Base-by-base conservation (phyloP, 2,329 filamentous ascomycete species). In the Lecanosticta acicola region DNA sequence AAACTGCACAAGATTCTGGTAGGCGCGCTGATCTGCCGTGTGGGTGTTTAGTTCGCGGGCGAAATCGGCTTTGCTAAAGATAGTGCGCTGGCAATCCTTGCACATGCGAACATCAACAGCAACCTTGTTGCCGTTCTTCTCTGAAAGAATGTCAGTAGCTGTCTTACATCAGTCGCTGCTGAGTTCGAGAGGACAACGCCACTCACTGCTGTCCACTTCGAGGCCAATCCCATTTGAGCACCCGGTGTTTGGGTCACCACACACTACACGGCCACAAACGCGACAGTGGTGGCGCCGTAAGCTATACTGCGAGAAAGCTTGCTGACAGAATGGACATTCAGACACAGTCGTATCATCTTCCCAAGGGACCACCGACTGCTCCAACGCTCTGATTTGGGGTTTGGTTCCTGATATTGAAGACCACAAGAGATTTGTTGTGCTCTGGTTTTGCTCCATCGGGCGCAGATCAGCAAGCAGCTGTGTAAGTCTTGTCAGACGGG, bases 261-360 rank as follows among this genome's bases (percentile, higher is more conserved):
- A 98, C 0, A 98, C 88, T 0, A 98, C 89, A 35, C 85, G 80
- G 3, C 93, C 93, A 60, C 93, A 98, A 67, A 94, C 84, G 44
- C 93, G 80, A 67, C 93, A 98, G 67, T 98, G 93, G 66, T 97
- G 93, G 56, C 93, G 76, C 59, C 93, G 80, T 61, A 97, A 94
- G 1, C 88, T 86, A 78, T 95, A 97, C 11, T 83, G 85, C 1
- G 88, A 85, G 66, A 98, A 98, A 46, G 95, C 88, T 60, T 98
- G 93, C 62, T 94, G 87, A 60, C 93, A 98, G 61, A 95, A 95
- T 0, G 93, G 93, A 62, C 93, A 98, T 53, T 83, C 82, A 1
- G 75, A 52, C 4, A 98, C 89, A 24, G 75, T 79, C 0, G 83
- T 76, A 66, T 98, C 93, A 42, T 97, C 90, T 66, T 98, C 87